Conservation (phyloP, 164 flowering plant genomes). For the Aristolochia fimbriata region DNA sequence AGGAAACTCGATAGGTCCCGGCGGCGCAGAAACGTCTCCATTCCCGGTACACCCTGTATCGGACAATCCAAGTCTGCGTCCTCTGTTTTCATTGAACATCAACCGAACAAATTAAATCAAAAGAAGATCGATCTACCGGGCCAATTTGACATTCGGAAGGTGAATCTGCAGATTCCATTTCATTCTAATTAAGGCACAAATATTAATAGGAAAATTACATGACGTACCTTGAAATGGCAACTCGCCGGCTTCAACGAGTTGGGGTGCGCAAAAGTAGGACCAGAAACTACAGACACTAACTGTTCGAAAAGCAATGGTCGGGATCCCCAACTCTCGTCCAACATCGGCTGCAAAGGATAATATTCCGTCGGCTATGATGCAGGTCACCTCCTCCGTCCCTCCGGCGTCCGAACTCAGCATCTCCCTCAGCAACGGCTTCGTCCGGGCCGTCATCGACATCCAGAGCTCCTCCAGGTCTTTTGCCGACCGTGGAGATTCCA, state of each 20-base stretch:
- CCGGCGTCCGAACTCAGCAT: constrained; percentile 5
- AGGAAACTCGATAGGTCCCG: constrained; percentile 25
- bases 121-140: no score
- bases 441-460: constrained; percentile 5
- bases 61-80: constrained; percentile 15
- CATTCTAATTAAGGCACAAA: no score
- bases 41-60: constrained; percentile 16
- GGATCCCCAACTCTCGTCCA: constrained; percentile 30
- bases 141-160: no score
- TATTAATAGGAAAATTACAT: no score
- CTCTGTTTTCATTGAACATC: no score
- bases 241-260: constrained; percentile 24
- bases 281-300: constrained; percentile 31
- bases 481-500: constrained; percentile 19
- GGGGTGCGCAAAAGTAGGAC: constrained; percentile 21
- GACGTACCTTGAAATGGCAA: constrained; percentile 27
- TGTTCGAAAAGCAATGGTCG: constrained; percentile 27
- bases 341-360: constrained; percentile 21
- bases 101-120: no score
- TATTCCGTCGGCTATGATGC: constrained; percentile 27
- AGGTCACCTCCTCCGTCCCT: constrained; percentile 9
- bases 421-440: constrained; percentile 14
- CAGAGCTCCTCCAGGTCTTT: constrained; percentile 10
- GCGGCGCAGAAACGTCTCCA: constrained; percentile 20
- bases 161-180: no score